A percentile compares a stretch with the other conserved stretches of the same genome.
phyloP scores from a whole-genome alignment of 192 early-diverging fungal species.

The Backusella psychrophila region DNA sequence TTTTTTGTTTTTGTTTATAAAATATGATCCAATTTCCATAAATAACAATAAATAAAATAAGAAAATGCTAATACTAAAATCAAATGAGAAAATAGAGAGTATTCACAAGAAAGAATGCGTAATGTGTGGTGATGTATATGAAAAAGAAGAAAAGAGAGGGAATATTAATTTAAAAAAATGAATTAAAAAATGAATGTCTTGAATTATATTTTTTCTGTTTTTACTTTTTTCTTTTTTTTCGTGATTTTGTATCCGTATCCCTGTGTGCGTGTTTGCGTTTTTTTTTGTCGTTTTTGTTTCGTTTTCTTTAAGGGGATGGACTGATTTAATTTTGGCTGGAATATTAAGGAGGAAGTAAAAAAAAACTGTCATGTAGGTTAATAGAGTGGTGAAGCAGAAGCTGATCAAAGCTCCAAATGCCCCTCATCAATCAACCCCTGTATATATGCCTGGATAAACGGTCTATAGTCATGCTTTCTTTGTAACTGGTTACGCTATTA shows the following conservation, averaged over 20 bases:
- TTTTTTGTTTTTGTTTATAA: no score
- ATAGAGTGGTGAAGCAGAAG: not conserved
- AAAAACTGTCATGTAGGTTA: slow-evolving; percentile 1
- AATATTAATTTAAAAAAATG: not conserved
- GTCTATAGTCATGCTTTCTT: slow-evolving; percentile 22
- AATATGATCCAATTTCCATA: no score
- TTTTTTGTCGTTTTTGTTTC: not conserved
- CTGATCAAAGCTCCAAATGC: slow-evolving; percentile 7
- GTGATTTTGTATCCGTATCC: not conserved
- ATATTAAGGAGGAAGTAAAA: not conserved
- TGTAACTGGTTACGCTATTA: slow-evolving; percentile 1
- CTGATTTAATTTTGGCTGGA: slow-evolving; percentile 3
- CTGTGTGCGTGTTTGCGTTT: not conserved
- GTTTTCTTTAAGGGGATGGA: not conserved
- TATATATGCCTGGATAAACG: slow-evolving; percentile 24
- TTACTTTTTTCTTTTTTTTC: not conserved
- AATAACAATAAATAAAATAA: no score
- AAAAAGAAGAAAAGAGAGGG: no score
- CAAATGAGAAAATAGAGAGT: no score
- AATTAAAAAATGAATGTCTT: not conserved
- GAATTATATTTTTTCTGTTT: not conserved
- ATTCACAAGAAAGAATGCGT: no score
- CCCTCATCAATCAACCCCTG: slow-evolving; percentile 15
- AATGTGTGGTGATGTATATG: no score
- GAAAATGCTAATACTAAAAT: no score